These are phyloP conservation scores for Sordariomycetes sp. DNA, from an alignment of 2,329 filamentous ascomycete species.

Conservation along the genomic window DNA sequence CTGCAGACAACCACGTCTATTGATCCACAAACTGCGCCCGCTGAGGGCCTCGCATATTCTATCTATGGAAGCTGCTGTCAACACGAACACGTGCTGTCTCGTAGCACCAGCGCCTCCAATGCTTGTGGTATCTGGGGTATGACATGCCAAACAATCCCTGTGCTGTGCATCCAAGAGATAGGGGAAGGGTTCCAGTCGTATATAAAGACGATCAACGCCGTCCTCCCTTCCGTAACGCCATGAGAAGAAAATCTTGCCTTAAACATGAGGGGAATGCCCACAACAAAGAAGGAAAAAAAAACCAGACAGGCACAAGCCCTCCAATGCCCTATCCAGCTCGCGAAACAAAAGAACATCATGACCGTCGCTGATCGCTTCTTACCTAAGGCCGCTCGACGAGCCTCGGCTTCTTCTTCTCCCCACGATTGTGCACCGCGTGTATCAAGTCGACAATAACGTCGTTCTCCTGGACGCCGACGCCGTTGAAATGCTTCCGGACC, in stretches of 20 bases:
- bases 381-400: constrained; percentile 5
- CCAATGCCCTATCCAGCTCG: background rate
- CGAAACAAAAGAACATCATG: background rate
- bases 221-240: background rate
- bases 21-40: background rate
- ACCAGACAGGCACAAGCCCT: background rate
- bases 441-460: constrained; percentile 72
- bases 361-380: background rate
- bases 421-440: constrained; percentile 44
- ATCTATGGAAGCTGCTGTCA: background rate
- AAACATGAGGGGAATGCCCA: background rate
- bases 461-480: constrained; percentile 64
- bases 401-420: background rate
- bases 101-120: background rate
- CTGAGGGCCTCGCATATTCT: background rate
- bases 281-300: background rate
- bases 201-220: background rate
- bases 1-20: background rate
- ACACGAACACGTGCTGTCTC: background rate
- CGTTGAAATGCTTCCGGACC: constrained; percentile 75
- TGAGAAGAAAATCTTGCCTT: background rate
- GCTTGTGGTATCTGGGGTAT: background rate
- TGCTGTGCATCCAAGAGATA: background rate
- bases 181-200: background rate
- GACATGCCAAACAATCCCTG: background rate